These are phyloP conservation scores for Solanum infundibuliforme DNA, from an alignment of 257 asterid genomes.

Conservation along the genomic window DNA sequence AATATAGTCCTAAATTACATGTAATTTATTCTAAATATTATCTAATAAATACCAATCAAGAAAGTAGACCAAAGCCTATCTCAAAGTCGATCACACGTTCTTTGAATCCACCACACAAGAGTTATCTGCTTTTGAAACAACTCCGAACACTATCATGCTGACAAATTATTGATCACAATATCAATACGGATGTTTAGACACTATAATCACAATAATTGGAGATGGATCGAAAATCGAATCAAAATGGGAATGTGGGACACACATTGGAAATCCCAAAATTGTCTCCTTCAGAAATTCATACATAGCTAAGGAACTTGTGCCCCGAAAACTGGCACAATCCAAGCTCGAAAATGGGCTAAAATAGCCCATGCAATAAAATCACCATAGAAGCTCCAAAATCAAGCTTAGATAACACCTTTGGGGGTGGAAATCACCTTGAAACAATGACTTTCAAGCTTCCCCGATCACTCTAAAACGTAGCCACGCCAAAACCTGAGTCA, in stretches of 20 bases:
- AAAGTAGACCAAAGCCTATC: neutral
- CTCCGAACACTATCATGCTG: neutral
- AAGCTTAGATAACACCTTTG: neutral
- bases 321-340: neutral
- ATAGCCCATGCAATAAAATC: neutral
- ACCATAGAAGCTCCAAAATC: neutral
- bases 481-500: neutral
- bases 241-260: neutral
- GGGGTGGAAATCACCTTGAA: neutral
- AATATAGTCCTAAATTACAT: neutral
- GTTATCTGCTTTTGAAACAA: too few species aligned
- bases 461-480: neutral
- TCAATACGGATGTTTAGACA: too few species aligned
- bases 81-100: too few species aligned
- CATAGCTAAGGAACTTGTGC: neutral
- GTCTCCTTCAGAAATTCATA: neutral
- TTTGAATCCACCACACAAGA: too few species aligned
- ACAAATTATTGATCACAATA: neutral
- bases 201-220: neutral
- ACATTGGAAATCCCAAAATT: neutral
- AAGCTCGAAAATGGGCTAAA: neutral
- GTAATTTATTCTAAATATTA: neutral
- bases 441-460: neutral
- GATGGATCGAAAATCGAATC: neutral
- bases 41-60: too few species aligned